Evolutionary conservation across 2,329 filamentous ascomycete species (phyloP).

Genomic region (Xylariaceae sp.): DNA sequence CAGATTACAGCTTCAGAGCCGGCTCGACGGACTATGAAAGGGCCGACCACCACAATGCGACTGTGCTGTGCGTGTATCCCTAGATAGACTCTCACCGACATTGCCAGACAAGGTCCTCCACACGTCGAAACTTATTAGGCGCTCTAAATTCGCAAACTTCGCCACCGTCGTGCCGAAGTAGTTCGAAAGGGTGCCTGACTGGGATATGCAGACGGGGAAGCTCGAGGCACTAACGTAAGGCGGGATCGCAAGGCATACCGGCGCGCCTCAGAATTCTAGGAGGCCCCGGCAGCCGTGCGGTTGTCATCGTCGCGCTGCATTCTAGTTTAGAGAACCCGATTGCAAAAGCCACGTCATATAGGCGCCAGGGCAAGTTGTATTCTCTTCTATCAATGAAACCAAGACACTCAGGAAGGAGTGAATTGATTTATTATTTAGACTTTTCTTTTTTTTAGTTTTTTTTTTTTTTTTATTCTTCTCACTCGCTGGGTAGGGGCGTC

Average conservation of each 20-base stretch:
- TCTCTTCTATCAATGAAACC: too few species aligned
- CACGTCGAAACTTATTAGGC: constrained; percentile 7
- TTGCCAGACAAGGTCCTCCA: too few species aligned
- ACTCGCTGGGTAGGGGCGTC: too few species aligned
- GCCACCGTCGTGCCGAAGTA: constrained; percentile 7
- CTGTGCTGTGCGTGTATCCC: constrained; percentile 18
- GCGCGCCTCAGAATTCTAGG: constrained; percentile 12
- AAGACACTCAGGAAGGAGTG: too few species aligned
- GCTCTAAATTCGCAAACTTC: constrained; percentile 16
- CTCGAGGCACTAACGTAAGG: constrained; percentile 10
- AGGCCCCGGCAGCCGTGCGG: background rate
- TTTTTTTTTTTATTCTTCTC: too few species aligned
- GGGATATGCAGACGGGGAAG: background rate
- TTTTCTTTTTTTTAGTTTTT: too few species aligned
- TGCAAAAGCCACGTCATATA: too few species aligned
- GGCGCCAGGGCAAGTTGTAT: too few species aligned
- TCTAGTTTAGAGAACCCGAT: too few species aligned
- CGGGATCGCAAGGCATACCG: constrained; percentile 6
- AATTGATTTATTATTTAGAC: too few species aligned
- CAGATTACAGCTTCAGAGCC: constrained; percentile 4
- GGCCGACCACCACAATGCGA: constrained; percentile 11
- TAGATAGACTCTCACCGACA: background rate
- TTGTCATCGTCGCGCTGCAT: too few species aligned
- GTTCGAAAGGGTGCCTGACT: constrained; percentile 6
- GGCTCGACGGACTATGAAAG: constrained; percentile 16